Percentiles rank a stretch among this genome's conserved stretches.
Evolutionary conservation across 495 filamentous ascomycete species (phyloP).

Genomic region (Elasticomyces elasticus): DNA sequence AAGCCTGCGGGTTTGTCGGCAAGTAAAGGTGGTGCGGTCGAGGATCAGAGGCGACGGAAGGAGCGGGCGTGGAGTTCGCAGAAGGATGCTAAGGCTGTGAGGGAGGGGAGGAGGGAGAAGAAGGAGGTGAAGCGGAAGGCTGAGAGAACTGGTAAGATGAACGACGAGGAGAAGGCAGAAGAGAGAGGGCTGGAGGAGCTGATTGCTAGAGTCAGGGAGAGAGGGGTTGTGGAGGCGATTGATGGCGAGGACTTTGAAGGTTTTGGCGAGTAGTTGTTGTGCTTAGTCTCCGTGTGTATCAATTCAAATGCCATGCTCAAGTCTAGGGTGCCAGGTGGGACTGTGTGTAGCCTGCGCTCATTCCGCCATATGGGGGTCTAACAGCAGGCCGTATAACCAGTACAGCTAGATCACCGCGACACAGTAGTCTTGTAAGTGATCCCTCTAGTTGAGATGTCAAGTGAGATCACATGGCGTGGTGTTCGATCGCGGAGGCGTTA

Average conservation of each 20-base stretch:
- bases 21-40: constrained; percentile 17
- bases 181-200: constrained; percentile 61
- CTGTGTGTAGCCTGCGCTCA: too few relatives aligned
- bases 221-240: constrained; percentile 30
- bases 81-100: constrained; percentile 56
- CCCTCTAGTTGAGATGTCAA: too few relatives aligned
- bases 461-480: too few relatives aligned
- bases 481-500: neutral
- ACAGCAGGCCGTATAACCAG: too few relatives aligned
- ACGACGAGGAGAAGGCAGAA: constrained; percentile 59
- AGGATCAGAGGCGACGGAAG: constrained; percentile 42
- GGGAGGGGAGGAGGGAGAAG: constrained; percentile 59
- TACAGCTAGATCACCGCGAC: too few relatives aligned
- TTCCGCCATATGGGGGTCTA: too few relatives aligned
- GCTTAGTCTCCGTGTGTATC: too few relatives aligned
- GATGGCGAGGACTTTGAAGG: constrained; percentile 30
- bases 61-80: constrained; percentile 77
- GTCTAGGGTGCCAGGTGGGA: too few relatives aligned
- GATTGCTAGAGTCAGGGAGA: constrained; percentile 57
- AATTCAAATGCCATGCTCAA: too few relatives aligned
- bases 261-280: constrained; percentile 14
- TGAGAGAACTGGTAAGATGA: constrained; percentile 58
- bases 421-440: too few relatives aligned
- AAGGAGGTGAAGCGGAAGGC: constrained; percentile 63
- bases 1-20: neutral